Evolutionary conservation across 1,284 basidiomycete genomes (phyloP).

Genomic region (Baeospora myosura): DNA sequence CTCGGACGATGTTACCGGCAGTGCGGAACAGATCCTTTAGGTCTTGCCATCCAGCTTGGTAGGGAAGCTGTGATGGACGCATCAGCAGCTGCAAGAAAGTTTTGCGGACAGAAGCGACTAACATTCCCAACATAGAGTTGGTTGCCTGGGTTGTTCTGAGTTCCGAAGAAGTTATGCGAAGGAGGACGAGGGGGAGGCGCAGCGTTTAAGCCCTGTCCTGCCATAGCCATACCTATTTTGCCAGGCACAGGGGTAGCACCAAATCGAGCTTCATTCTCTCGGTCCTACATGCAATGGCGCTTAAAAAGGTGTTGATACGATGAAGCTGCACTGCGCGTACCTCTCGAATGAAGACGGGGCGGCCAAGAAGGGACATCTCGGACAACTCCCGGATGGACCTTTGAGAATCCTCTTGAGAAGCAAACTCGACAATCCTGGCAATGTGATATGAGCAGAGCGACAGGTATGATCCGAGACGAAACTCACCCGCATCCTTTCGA

Average conservation of each 20-base stretch:
- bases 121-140: constrained; percentile 93
- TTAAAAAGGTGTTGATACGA: constrained; percentile 4
- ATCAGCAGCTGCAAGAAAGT: constrained; percentile 34
- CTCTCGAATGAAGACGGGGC: constrained; percentile 94
- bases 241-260: constrained; percentile 89
- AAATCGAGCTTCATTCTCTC: constrained; percentile 91
- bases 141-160: constrained; percentile 63
- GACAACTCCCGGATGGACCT: constrained; percentile 81
- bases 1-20: constrained; percentile 86
- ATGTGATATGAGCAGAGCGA: constrained; percentile 2
- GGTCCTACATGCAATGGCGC: too few species aligned
- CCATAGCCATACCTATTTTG: constrained; percentile 88
- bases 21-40: constrained; percentile 94
- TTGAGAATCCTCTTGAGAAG: constrained; percentile 77
- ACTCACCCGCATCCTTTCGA: constrained; percentile 98
- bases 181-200: constrained; percentile 68
- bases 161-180: constrained; percentile 65
- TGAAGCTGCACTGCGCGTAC: constrained; percentile 32
- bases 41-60: constrained; percentile 97
- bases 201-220: constrained; percentile 68
- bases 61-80: constrained; percentile 61
- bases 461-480: neutral
- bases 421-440: constrained; percentile 86
- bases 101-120: constrained; percentile 23
- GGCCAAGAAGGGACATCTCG: constrained; percentile 82